Percentiles rank a stretch among this genome's conserved stretches.
These are phyloP conservation scores for Agaricus sinodeliciosus DNA, from an alignment of 768 basidiomycete genomes.

Conservation along the genomic window DNA sequence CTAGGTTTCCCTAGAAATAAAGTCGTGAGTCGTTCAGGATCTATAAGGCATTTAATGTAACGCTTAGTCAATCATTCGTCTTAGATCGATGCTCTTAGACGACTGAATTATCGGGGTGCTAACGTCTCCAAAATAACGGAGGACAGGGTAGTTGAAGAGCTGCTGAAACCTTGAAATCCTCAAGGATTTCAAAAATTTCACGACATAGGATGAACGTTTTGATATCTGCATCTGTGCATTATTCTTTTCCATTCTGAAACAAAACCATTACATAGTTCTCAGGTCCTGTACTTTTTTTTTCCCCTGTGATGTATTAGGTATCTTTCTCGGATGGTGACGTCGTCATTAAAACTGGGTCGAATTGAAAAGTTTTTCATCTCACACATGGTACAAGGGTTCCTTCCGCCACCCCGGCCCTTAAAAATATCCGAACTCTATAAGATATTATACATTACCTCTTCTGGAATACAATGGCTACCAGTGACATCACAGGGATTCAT, in stretches of 20 bases:
- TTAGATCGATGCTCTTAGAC: slow-evolving; percentile 82
- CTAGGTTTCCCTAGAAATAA: slow-evolving; percentile 79
- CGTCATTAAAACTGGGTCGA: background rate
- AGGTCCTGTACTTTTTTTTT: background rate
- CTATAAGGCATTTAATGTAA: background rate
- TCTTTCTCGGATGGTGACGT: slow-evolving; percentile 1
- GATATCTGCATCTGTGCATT: background rate
- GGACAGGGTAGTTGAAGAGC: slow-evolving; percentile 81
- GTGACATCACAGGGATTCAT: background rate
- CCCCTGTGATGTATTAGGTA: background rate
- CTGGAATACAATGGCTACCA: background rate
- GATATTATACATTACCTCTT: background rate
- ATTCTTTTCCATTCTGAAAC: background rate
- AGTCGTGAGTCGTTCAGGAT: slow-evolving; percentile 57
- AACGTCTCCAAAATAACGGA: slow-evolving; percentile 78
- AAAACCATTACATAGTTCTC: background rate
- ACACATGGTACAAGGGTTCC: too few species aligned
- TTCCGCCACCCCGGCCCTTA: background rate
- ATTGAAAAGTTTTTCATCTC: background rate
- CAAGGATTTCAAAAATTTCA: background rate
- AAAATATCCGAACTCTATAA: background rate
- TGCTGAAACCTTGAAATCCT: slow-evolving; percentile 47
- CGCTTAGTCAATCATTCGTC: slow-evolving; percentile 2
- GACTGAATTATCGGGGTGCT: slow-evolving; percentile 80
- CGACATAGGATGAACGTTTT: background rate